A percentile compares a stretch with the other conserved stretches of the same genome.
Conservation (phyloP, 306 rosid genomes). For the Prunus campanulata region DNA sequence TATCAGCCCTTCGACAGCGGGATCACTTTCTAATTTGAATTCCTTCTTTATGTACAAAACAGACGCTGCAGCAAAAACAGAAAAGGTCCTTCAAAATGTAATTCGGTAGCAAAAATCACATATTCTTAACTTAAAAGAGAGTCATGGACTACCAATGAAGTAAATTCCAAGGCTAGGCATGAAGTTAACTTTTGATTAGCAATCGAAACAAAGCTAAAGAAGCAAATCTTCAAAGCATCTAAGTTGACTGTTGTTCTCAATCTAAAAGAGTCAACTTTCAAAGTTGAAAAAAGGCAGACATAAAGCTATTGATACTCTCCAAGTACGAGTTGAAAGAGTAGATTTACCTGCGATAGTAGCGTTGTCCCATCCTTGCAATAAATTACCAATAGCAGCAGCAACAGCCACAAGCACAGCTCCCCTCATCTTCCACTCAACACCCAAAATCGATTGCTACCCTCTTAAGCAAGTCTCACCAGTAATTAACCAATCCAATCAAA, state of each 20-base stretch:
- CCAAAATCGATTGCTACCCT: constrained; percentile 20
- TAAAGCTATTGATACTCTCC: background rate
- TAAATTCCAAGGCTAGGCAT: background rate
- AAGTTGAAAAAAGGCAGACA: background rate
- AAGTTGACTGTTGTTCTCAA: background rate
- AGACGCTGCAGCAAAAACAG: constrained; percentile 54
- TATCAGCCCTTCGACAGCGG: constrained; percentile 83
- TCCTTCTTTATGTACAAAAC: constrained; percentile 87
- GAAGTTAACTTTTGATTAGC: background rate
- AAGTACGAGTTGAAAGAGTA: background rate
- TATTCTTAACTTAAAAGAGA: background rate
- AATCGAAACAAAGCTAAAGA: constrained; percentile 9
- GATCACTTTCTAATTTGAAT: constrained; percentile 64
- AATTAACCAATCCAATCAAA: constrained; percentile 12
- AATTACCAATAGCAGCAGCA: constrained; percentile 91
- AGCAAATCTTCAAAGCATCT: constrained; percentile 6
- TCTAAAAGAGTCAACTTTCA: constrained; percentile 11
- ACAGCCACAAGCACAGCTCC: constrained; percentile 79
- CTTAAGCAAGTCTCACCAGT: background rate
- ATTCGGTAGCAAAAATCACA: constrained; percentile 8
- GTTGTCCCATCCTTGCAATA: constrained; percentile 93
- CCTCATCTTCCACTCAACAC: constrained; percentile 41
- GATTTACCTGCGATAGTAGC: constrained; percentile 86
- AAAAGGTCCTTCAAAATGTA: constrained; percentile 14
- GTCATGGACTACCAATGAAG: background rate